Percentiles rank a stretch among this genome's conserved stretches.
These are phyloP conservation scores for Leccinellum albellum DNA, from an alignment of 768 basidiomycete genomes.

Conservation along the genomic window DNA sequence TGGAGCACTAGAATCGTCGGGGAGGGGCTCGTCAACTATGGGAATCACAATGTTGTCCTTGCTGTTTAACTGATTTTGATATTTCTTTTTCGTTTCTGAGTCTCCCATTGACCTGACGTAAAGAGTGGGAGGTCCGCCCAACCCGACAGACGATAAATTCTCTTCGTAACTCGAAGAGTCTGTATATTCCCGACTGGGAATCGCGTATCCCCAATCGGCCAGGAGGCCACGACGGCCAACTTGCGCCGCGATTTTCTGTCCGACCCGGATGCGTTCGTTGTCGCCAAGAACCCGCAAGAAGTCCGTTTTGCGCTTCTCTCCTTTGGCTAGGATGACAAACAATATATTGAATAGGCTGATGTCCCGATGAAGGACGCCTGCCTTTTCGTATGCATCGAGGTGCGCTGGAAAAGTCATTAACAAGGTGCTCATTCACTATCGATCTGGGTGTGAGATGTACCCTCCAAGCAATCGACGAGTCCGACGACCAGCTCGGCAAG, in stretches of 20 bases:
- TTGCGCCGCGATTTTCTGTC: no score
- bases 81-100: neutral
- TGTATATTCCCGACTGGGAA: neutral
- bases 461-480: no score
- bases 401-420: neutral
- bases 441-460: no score
- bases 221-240: neutral
- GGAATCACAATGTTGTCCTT: neutral
- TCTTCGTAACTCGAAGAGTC: neutral
- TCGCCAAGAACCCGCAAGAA: no score
- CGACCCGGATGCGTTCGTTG: no score
- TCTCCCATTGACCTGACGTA: neutral
- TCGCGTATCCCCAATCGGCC: neutral
- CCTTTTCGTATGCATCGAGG: neutral
- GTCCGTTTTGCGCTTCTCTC: no score
- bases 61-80: neutral
- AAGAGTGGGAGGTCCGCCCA: neutral
- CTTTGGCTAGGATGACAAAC: no score
- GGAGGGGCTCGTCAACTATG: neutral
- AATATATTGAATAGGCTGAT: constrained; percentile 3
- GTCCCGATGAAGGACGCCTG: neutral
- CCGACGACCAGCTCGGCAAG: no score
- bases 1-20: neutral
- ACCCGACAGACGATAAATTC: neutral
- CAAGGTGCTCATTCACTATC: neutral